Evolutionary conservation across 108 stramenopile genomes (phyloP).

Genomic region (Cyclostephanos invisitatus): DNA sequence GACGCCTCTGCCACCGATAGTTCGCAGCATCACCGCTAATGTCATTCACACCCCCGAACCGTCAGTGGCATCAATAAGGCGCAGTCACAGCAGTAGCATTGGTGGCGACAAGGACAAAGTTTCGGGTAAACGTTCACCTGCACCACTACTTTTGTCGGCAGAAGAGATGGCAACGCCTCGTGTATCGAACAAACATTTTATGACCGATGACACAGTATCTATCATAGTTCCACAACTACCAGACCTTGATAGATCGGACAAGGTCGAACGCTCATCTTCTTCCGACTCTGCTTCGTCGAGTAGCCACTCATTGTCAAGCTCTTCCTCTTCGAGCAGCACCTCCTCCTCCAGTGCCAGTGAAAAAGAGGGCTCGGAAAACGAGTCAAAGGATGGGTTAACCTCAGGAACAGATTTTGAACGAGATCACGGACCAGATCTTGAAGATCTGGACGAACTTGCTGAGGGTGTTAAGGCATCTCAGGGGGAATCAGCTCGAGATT

Average conservation of each 20-base stretch:
- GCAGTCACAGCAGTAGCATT: constrained; percentile 23
- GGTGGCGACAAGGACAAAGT: constrained; percentile 20
- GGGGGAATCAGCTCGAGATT: constrained; percentile 25
- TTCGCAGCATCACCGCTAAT: constrained; percentile 11
- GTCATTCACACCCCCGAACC: background rate
- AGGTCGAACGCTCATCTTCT: constrained; percentile 55
- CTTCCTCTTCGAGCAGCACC: constrained; percentile 72
- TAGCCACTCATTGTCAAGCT: constrained; percentile 78
- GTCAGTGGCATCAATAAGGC: constrained; percentile 7
- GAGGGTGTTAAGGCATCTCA: constrained; percentile 33
- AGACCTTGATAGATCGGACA: constrained; percentile 20
- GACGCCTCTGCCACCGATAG: constrained; percentile 10
- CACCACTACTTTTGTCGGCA: background rate
- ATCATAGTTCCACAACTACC: constrained; percentile 2
- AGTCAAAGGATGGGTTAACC: constrained; percentile 39
- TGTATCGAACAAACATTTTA: constrained; percentile 30
- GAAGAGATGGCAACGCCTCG: constrained; percentile 34
- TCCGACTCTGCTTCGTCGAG: constrained; percentile 44
- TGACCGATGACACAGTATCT: background rate
- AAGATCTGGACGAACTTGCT: constrained; percentile 57
- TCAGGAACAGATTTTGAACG: constrained; percentile 58
- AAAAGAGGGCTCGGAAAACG: constrained; percentile 50
- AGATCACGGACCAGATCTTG: constrained; percentile 70
- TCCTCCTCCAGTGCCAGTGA: constrained; percentile 68
- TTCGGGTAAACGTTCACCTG: constrained; percentile 5